These are phyloP conservation scores for Oropetium thomaeum DNA, from an alignment of 176 grass and related monocot species.

Conservation along the genomic window DNA sequence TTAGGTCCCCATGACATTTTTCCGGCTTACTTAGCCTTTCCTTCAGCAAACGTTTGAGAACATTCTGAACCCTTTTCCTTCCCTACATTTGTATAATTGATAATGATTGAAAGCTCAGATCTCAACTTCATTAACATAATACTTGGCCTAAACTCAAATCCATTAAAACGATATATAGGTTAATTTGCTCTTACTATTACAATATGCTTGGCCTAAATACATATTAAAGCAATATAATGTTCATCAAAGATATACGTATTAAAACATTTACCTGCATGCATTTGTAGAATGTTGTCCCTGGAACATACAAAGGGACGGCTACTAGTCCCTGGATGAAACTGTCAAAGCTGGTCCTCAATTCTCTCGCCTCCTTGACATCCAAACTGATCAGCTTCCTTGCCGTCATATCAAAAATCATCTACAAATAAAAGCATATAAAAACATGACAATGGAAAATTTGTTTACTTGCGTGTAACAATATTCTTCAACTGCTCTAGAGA, in stretches of 20 bases:
- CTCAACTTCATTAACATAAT: too few relatives aligned
- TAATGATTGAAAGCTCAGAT: not conserved
- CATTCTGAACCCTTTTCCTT: slow-evolving; percentile 9
- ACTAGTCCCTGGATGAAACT: not conserved
- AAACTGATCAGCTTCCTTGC: not conserved
- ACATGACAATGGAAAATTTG: too few relatives aligned
- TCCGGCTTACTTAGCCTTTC: not conserved
- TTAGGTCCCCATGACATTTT: not conserved
- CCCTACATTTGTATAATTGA: not conserved
- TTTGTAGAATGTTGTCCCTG: slow-evolving; percentile 10
- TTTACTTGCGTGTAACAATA: too few relatives aligned
- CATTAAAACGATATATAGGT: too few relatives aligned
- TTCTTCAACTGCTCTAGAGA: too few relatives aligned
- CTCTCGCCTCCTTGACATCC: not conserved
- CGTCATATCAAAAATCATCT: slow-evolving; percentile 7
- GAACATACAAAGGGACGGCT: not conserved
- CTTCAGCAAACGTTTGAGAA: slow-evolving; percentile 3
- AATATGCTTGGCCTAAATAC: not conserved
- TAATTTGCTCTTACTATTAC: too few relatives aligned
- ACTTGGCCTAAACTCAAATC: too few relatives aligned
- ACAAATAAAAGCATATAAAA: too few relatives aligned
- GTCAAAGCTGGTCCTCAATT: not conserved
- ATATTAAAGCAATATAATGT: not conserved
- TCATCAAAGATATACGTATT: too few relatives aligned
- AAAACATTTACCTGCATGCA: not conserved